Percentiles rank a stretch among this genome's conserved stretches.
Conservation (phyloP, 1,284 basidiomycete species). For the Peniophora sp. region DNA sequence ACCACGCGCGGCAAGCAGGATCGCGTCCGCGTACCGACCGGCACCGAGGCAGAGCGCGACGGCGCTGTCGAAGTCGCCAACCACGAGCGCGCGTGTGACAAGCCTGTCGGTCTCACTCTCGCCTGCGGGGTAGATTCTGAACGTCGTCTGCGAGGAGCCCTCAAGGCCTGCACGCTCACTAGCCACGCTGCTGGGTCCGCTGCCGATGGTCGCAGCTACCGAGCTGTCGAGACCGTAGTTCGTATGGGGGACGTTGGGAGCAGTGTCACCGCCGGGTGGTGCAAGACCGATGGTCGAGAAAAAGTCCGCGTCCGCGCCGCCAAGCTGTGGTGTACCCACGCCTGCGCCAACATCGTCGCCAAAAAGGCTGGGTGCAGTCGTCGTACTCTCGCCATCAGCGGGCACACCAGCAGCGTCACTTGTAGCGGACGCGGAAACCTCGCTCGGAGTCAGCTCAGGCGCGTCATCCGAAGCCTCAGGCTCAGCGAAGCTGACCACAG, state of each 20-base stretch:
- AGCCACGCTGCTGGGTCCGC: slow-evolving; percentile 76
- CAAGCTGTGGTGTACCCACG: slow-evolving; percentile 47
- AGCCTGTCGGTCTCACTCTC: slow-evolving; percentile 86
- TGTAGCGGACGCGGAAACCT: slow-evolving; percentile 53
- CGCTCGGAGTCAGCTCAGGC: slow-evolving; percentile 62
- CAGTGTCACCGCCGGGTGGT: slow-evolving; percentile 48
- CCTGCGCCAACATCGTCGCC: slow-evolving; percentile 56
- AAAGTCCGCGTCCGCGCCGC: slow-evolving; percentile 73
- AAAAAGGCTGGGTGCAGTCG: slow-evolving; percentile 83
- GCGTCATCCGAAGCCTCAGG: slow-evolving; percentile 40
- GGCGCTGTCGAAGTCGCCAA: slow-evolving; percentile 92
- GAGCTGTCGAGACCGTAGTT: slow-evolving; percentile 79
- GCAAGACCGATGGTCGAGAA: slow-evolving; percentile 74
- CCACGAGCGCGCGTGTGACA: slow-evolving; percentile 87
- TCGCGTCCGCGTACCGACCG: slow-evolving; percentile 90
- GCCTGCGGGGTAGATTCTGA: slow-evolving; percentile 86
- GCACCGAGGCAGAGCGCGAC: slow-evolving; percentile 88
- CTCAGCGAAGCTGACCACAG: slow-evolving; percentile 74
- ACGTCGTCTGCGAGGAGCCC: slow-evolving; percentile 53
- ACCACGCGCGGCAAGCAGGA: slow-evolving; percentile 88
- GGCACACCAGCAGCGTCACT: slow-evolving; percentile 60
- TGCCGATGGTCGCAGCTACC: slow-evolving; percentile 86
- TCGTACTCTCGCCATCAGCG: slow-evolving; percentile 68
- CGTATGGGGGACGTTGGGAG: slow-evolving; percentile 68
- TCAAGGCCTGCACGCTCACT: slow-evolving; percentile 56